These are phyloP conservation scores for Martiniozyma asiatica DNA, from an alignment of 1,139 yeast genomes.

Conservation along the genomic window DNA sequence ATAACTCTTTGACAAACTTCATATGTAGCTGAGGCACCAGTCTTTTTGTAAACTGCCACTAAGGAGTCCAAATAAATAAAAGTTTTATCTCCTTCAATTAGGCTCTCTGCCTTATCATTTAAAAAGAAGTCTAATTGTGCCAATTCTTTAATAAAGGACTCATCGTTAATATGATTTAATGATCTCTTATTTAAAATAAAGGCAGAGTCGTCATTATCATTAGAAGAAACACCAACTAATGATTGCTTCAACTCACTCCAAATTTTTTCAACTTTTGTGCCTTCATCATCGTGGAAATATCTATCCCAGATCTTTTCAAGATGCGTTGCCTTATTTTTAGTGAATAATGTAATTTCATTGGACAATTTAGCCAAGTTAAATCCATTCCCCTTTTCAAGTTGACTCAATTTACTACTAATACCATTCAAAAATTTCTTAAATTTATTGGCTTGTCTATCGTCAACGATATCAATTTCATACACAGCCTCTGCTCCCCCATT, in stretches of 20 bases:
- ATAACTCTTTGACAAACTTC: conserved; percentile 27
- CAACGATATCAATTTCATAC: conserved; percentile 12
- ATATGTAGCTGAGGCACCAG: conserved; percentile 33
- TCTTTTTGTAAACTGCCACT: conserved; percentile 29
- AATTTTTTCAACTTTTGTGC: conserved; percentile 24
- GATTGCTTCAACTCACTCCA: conserved; percentile 27
- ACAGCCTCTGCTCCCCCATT: conserved; percentile 15
- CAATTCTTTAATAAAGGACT: conserved; percentile 34
- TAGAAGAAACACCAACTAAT: conserved; percentile 8
- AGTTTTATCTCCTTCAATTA: too few species aligned
- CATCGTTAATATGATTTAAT: conserved; percentile 29
- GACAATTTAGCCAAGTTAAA: conserved; percentile 27
- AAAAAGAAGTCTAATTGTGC: conserved; percentile 31
- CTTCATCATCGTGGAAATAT: conserved; percentile 24
- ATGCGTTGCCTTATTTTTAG: conserved; percentile 11
- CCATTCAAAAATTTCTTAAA: conserved; percentile 15
- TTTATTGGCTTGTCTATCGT: conserved; percentile 12
- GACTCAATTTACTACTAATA: conserved; percentile 14
- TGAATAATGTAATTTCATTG: conserved; percentile 26
- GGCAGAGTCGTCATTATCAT: too few species aligned
- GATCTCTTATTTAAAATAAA: conserved; percentile 13
- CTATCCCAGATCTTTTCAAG: conserved; percentile 19
- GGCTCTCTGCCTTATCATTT: conserved; percentile 10
- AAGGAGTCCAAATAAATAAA: conserved; percentile 32
- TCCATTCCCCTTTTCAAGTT: too few species aligned